A percentile compares a stretch with the other conserved stretches of the same genome.
These are phyloP conservation scores for Neurospora sp. DNA, from an alignment of 495 filamentous ascomycete genomes.

Conservation along the genomic window DNA sequence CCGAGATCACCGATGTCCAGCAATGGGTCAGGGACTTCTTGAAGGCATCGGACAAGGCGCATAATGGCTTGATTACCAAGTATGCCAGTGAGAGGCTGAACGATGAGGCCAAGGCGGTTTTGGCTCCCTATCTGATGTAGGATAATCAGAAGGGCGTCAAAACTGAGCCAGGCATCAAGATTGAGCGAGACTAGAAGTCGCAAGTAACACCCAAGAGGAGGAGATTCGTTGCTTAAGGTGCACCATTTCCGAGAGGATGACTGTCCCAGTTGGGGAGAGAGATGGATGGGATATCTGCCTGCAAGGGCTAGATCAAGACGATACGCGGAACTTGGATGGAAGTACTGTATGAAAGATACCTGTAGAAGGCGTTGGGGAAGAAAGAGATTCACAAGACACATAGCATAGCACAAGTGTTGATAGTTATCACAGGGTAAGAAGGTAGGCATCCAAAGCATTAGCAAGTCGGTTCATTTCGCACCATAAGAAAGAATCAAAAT, in stretches of 20 bases:
- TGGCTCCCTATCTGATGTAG: conserved; percentile 32
- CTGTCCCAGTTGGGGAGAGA: neutral
- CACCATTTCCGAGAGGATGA: neutral
- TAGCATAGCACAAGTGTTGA: neutral
- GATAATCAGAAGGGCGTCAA: neutral
- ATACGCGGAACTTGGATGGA: neutral
- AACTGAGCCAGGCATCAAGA: neutral
- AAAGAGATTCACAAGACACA: neutral
- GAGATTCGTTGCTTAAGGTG: neutral
- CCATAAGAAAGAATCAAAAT: neutral
- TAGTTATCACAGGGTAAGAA: neutral
- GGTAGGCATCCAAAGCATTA: neutral
- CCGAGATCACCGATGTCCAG: conserved; percentile 70
- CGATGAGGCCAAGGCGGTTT: conserved; percentile 29
- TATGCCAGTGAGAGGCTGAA: conserved; percentile 30
- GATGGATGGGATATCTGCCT: neutral
- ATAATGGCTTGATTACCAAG: conserved; percentile 26
- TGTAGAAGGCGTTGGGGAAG: neutral
- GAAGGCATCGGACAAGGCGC: conserved; percentile 38
- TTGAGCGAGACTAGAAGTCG: neutral
- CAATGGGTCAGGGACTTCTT: conserved; percentile 68
- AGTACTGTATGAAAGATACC: neutral
- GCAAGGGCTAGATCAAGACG: neutral
- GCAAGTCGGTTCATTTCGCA: neutral
- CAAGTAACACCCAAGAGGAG: neutral